Conservation (phyloP, 1,284 basidiomycete genomes). For the Trametes sp. region DNA sequence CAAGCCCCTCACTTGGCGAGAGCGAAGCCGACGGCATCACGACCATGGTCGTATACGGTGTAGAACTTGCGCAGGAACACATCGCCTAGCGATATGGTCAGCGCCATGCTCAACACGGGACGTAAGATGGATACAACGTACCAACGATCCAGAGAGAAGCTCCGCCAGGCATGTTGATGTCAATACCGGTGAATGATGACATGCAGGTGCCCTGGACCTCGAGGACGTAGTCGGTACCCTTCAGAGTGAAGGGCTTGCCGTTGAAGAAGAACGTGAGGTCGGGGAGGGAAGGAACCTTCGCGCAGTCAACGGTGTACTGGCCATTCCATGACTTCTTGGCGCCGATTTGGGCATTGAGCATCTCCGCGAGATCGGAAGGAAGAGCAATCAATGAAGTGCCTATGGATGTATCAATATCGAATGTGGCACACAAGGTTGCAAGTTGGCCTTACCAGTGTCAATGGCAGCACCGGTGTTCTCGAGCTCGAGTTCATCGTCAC, state of each 20-base stretch:
- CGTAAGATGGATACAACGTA: conserved; percentile 47
- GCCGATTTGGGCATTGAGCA: conserved; percentile 96
- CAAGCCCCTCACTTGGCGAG: conserved; percentile 24
- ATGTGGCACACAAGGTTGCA: background rate
- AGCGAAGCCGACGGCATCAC: conserved; percentile 90
- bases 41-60: conserved; percentile 93
- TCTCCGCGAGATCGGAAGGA: conserved; percentile 95
- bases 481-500: conserved; percentile 85
- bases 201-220: conserved; percentile 92
- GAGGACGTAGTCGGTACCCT: conserved; percentile 89
- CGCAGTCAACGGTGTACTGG: conserved; percentile 93
- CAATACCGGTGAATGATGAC: conserved; percentile 92
- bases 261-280: conserved; percentile 87
- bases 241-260: conserved; percentile 83
- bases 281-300: conserved; percentile 85
- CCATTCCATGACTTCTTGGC: conserved; percentile 95
- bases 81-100: conserved; percentile 59
- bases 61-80: conserved; percentile 91
- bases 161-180: conserved; percentile 90
- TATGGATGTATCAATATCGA: conserved; percentile 36
- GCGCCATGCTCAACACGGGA: background rate
- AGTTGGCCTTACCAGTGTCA: conserved; percentile 78
- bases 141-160: conserved; percentile 95
- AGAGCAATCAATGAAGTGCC: conserved; percentile 92
- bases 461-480: conserved; percentile 96